Base-by-base conservation (phyloP, 352 stramenopile genomes). In the Peronospora tabacina region DNA sequence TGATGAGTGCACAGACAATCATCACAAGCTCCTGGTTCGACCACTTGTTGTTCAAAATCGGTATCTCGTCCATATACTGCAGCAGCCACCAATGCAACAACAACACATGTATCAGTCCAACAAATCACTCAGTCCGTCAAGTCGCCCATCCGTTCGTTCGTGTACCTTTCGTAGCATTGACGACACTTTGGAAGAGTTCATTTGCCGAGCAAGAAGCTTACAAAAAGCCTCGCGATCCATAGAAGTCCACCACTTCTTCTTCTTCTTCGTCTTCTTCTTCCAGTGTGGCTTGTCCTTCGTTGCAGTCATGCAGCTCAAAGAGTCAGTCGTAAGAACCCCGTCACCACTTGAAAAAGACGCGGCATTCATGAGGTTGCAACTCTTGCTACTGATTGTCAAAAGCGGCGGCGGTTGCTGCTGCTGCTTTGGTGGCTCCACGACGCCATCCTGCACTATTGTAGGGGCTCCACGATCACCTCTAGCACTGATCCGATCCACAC, bases 1-100 rank as follows among this genome's bases (percentile, higher is more conserved):
- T 83, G 47, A 88, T 85, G 13, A 90, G 66, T 37, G 75, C 68
- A 40, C 72, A 69, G 4, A 78, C 69, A 47, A 90, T 81, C 58
- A 86, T 70, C 44, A 90, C 80, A 40, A 88, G 72, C 53, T 88
- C 76, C 50, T 87, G 70, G 49, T 84, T 63, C 6, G 52, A 75
- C 76, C 80, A 90, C 10, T 64, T 52, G 41, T 54, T 80, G 47
- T 85, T 62, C 28, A 75, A 34, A 51, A 87, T 82, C 36, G 70
- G 75, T 43, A 70, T 85, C 44, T 87, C 70, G 48, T 80, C 68
- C 60, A 87, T 76, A 56, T 79, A 86, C 63, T 78, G 41, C 37
- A 54, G 39, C 37, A 54, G 5, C 11, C 10, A 45, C 10, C 38
- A 26, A 29, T 13, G 19, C 11, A 46, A 46, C 24, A 43, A 48